These are phyloP conservation scores for Babesia bovis DNA, from an alignment of 169 alveolate species.

Conservation along the genomic window DNA sequence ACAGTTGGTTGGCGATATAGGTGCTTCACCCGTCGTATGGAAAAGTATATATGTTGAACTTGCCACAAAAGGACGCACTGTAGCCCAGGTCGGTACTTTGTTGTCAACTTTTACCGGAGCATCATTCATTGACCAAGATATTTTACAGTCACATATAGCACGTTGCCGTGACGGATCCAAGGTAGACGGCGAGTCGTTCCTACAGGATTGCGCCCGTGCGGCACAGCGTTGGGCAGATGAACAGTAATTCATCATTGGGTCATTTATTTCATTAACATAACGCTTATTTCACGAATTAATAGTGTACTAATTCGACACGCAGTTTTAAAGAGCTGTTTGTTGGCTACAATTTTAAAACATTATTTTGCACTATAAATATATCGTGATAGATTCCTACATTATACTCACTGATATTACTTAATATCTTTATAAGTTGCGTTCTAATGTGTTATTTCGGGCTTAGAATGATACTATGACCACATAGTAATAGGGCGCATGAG, in stretches of 20 bases:
- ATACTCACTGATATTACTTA: too few relatives aligned
- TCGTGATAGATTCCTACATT: too few relatives aligned
- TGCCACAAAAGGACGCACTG: slow-evolving; percentile 66
- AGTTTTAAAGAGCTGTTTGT: too few relatives aligned
- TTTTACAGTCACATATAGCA: slow-evolving; percentile 21
- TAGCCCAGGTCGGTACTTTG: slow-evolving; percentile 59
- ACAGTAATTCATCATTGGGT: too few relatives aligned
- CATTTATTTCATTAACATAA: too few relatives aligned
- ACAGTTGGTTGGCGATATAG: slow-evolving; percentile 71
- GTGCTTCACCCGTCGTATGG: slow-evolving; percentile 72
- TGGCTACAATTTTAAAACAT: too few relatives aligned
- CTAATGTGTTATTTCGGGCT: too few relatives aligned
- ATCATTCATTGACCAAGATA: slow-evolving; percentile 65
- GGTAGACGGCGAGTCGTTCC: slow-evolving; percentile 66
- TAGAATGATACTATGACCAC: slow-evolving; percentile 42
- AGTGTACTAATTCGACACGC: too few relatives aligned
- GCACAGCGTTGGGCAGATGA: slow-evolving; percentile 78
- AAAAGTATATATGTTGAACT: slow-evolving; percentile 68
- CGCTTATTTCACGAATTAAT: too few relatives aligned
- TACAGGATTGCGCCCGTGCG: slow-evolving; percentile 68
- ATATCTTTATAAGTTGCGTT: too few relatives aligned
- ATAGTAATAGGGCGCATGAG: slow-evolving; percentile 57
- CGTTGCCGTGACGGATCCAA: slow-evolving; percentile 52
- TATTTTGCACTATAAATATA: too few relatives aligned
- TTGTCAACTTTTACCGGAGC: slow-evolving; percentile 71